phyloP scores from a whole-genome alignment of 441 rosid species.

The Francoa sonchifolia region DNA sequence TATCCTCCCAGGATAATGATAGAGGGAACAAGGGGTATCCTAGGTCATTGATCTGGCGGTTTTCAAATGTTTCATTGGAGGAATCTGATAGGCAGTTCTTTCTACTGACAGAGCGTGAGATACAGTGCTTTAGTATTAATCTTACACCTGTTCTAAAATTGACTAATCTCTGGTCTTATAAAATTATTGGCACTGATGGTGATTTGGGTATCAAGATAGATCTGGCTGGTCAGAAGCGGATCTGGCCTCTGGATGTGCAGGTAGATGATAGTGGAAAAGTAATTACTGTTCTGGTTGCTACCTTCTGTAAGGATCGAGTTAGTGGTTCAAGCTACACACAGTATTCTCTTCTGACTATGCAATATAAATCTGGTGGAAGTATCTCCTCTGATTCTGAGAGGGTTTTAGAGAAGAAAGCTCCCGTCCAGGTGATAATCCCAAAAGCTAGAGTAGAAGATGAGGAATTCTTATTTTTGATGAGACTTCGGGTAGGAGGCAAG shows the following conservation, averaged over 20 bases:
- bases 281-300: constrained; percentile 77
- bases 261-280: constrained; percentile 70
- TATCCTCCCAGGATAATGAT: constrained; percentile 28
- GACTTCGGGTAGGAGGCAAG: constrained; percentile 73
- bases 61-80: constrained; percentile 19
- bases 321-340: constrained; percentile 87
- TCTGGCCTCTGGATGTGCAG: constrained; percentile 86
- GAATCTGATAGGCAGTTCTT: constrained; percentile 50
- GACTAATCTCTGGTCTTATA: constrained; percentile 70
- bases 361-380: constrained; percentile 44
- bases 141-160: constrained; percentile 34
- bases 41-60: constrained; percentile 72
- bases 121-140: constrained; percentile 47
- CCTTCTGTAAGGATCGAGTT: constrained; percentile 74
- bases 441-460: constrained; percentile 93
- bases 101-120: constrained; percentile 62
- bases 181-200: constrained; percentile 71
- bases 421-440: constrained; percentile 86
- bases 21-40: constrained; percentile 54
- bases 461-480: constrained; percentile 77
- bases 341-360: constrained; percentile 80
- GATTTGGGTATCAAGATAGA: constrained; percentile 80
- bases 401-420: constrained; percentile 76
- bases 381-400: constrained; percentile 30
- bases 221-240: constrained; percentile 86